Base-by-base conservation (phyloP, 2,329 filamentous ascomycete genomes). In the Diaporthe sp. region DNA sequence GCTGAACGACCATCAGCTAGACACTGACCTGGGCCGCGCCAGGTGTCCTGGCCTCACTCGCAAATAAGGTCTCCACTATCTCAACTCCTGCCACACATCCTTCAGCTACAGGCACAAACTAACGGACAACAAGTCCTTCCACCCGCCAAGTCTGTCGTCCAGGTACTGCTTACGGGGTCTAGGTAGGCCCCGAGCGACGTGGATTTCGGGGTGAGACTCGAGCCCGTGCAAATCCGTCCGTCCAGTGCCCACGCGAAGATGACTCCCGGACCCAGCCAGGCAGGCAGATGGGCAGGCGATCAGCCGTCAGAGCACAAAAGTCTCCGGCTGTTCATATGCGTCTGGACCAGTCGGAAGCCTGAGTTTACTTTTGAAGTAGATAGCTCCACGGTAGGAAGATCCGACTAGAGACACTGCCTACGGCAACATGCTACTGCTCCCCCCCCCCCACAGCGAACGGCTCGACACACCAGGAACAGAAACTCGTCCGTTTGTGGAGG, bases 181-280 rank as follows among this genome's bases (percentile, higher is more conserved):
- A 51, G 8, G 30, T 51, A 27, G 22, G 61, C 61, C 61, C 61
- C 61, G 61, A 66, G 12, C 44, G 42, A n/a, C 30, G 42, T 66
- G 61, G 61, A 19, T 19, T 50, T 66, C 61, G 61, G 61, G 61
- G 61, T 37, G 10, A 50, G 61, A 66, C 30, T 37, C 7, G 30
- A 66, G 42, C 42, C 63, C 63, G 63, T 44, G n/a, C 61, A 37
- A 44, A 8, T 44, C 51, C 27, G 30, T 51, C 42, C 42, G 30
- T 10, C 30, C 27, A 51, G 22, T 22, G 30, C 30, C 61, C 19
- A 39, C 15, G 42, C 13, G 22, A n/a, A 12, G 44, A 22, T n/a
- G 44, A 32, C 17, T 25, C 44, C 44, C 44, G 30, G 58, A 6
- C 25, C 37, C 44, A 25, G 63, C 3, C 22, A 37, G 63, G 63